Evolutionary conservation across 2,329 filamentous ascomycete species (phyloP).

Genomic region (Dactylellina sp.): DNA sequence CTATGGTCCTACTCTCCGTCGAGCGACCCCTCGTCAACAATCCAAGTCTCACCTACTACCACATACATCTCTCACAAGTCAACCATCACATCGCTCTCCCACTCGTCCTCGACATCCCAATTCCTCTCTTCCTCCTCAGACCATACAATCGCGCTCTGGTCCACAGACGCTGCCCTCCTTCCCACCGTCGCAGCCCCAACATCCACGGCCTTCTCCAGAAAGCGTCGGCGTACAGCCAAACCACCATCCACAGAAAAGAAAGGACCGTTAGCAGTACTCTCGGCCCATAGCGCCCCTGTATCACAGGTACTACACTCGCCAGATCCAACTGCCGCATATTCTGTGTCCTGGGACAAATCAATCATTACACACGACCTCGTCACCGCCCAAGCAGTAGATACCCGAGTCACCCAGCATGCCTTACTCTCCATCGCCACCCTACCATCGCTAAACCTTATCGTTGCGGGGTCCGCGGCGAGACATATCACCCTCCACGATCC

Average conservation of each 20-base stretch:
- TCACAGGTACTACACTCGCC: slow-evolving; percentile 87
- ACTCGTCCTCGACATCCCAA: slow-evolving; percentile 72
- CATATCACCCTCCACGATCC: slow-evolving; percentile 95
- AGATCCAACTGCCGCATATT: slow-evolving; percentile 90
- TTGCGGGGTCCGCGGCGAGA: slow-evolving; percentile 69
- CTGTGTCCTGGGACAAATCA: slow-evolving; percentile 88
- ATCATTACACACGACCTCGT: slow-evolving; percentile 91
- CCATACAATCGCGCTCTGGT: slow-evolving; percentile 88
- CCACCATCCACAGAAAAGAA: slow-evolving; percentile 75
- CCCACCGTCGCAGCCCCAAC: slow-evolving; percentile 66
- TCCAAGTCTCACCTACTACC: slow-evolving; percentile 70
- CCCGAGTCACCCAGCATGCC: slow-evolving; percentile 83
- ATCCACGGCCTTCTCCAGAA: slow-evolving; percentile 70
- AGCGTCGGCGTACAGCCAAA: slow-evolving; percentile 76
- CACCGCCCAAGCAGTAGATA: slow-evolving; percentile 81
- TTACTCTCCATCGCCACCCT: slow-evolving; percentile 83
- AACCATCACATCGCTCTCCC: slow-evolving; percentile 49
- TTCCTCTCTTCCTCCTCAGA: slow-evolving; percentile 89
- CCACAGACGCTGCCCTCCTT: slow-evolving; percentile 79
- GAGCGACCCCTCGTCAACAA: slow-evolving; percentile 72
- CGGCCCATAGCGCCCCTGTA: slow-evolving; percentile 78
- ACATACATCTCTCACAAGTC: slow-evolving; percentile 55
- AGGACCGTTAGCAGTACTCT: slow-evolving; percentile 80
- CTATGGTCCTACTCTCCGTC: slow-evolving; percentile 84
- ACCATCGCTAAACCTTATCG: slow-evolving; percentile 72